Conservation (phyloP, 164 flowering plant genomes). For the Piper longum region DNA sequence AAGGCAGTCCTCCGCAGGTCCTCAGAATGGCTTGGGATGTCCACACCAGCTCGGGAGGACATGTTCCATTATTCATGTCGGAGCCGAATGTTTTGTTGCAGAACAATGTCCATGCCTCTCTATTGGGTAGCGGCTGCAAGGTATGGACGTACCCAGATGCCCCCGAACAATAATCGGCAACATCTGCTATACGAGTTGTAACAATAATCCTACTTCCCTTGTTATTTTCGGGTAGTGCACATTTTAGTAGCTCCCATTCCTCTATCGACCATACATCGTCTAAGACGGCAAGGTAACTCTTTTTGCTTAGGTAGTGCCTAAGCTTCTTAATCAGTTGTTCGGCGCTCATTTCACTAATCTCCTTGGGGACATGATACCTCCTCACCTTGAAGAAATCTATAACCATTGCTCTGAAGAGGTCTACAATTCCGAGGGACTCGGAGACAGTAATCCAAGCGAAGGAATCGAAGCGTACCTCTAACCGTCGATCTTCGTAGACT, state of each 20-base stretch:
- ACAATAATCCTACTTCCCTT: constrained; percentile 22
- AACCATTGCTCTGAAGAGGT: not conserved
- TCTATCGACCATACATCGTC: constrained; percentile 27
- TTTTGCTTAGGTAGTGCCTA: not conserved
- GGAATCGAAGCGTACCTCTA: constrained; percentile 2
- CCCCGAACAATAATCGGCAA: not conserved
- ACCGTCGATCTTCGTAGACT: constrained; percentile 1
- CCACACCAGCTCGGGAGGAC: constrained; percentile 7
- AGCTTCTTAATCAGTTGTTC: constrained; percentile 14
- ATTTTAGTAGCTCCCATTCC: constrained; percentile 14
- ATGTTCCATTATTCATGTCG: not conserved
- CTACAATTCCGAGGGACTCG: no score
- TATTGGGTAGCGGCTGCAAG: not conserved
- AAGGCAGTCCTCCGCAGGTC: constrained; percentile 15
- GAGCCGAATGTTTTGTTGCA: constrained; percentile 12
- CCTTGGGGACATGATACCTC: not conserved
- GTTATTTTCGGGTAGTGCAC: constrained; percentile 17
- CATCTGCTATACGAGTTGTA: constrained; percentile 18
- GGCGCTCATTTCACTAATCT: constrained; percentile 13
- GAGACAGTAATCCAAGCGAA: no score
- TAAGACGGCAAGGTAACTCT: constrained; percentile 16
- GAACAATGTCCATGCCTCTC: constrained; percentile 26
- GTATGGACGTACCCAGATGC: not conserved
- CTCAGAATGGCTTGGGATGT: constrained; percentile 4
- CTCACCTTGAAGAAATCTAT: constrained; percentile 1